phyloP scores from a whole-genome alignment of 2,329 filamentous ascomycete species.

The Cryphonectria japonica region DNA sequence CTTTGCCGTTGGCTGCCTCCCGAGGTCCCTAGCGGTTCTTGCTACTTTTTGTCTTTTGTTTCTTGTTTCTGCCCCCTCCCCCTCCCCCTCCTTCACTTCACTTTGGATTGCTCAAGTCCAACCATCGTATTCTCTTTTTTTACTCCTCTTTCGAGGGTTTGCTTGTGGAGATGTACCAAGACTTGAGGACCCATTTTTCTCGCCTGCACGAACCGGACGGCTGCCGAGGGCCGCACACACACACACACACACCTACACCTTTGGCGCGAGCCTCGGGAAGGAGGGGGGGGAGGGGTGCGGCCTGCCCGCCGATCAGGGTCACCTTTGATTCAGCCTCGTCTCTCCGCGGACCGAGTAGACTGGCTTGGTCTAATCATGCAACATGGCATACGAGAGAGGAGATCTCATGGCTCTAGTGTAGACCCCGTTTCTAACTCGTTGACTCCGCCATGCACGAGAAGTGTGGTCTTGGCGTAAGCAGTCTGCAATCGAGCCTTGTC shows the following conservation, averaged over 20 bases:
- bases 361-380: background rate
- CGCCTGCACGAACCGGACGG: conserved; percentile 7
- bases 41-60: background rate
- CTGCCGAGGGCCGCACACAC: conserved; percentile 1
- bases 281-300: background rate
- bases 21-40: background rate
- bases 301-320: conserved; percentile 2
- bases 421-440: background rate
- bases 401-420: background rate
- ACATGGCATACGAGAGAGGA: background rate
- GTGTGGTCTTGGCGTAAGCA: background rate
- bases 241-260: background rate
- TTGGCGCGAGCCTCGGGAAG: background rate
- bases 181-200: background rate
- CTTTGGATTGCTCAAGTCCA: background rate
- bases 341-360: background rate
- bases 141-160: background rate
- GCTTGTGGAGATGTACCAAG: conserved; percentile 7
- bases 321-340: conserved; percentile 7
- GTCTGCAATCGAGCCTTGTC: background rate
- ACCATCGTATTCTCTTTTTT: background rate
- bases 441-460: background rate
- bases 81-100: background rate
- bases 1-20: conserved; percentile 17
- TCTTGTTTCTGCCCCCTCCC: background rate